Base-by-base conservation (phyloP, 2,329 filamentous ascomycete species). In the Ceratocystis cubensis region DNA sequence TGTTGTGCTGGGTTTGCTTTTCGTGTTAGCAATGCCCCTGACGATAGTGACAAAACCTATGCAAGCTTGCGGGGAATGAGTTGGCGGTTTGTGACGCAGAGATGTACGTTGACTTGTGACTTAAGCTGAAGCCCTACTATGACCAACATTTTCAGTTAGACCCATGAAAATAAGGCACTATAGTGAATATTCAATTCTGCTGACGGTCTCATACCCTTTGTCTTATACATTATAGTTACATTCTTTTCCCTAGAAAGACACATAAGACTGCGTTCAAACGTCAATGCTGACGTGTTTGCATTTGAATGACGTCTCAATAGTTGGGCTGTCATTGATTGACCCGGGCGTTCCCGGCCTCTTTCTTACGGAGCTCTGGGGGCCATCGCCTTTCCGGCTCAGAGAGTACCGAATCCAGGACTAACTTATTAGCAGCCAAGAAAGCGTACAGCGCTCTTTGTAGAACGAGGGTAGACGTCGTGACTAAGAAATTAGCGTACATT, bases 381-480 rank as follows among this genome's bases (percentile, higher is more conserved):
- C 64, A 74, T 73, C 17, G 79, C 70, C 70, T 87, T 83, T 70
- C 87, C 84, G 66, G 78, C 78, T 72, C 82, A 84, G 28, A 87
- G 75, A 10, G 78, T 75, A 66, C 82, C 77, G 71, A 88, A 87
- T 68, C 83, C 81, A 22, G 81, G 78, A 69, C 87, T 83, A 5
- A 88, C 76, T 72, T 86, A 78, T 71, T 86, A 80, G 74, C 88
- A 85, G 85, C 85, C 88, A 1, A 86, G 86, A 73, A 88, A 88
- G 10, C 88, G 77, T 48, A 88, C 86, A 70, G 84, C 10, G 37
- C 85, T 63, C 88, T 83, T 74, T 88, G 85, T 73, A 88, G 88
- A 45, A 77, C 78, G 44, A 88, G 78, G 0, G 86, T 86, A 3
- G 84, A 86, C 37, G 80, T 80, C 65, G 84, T 86, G 68, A 88